Evolutionary conservation across 176 grass and related monocot species (phyloP).

Genomic region (Avena sativa): DNA sequence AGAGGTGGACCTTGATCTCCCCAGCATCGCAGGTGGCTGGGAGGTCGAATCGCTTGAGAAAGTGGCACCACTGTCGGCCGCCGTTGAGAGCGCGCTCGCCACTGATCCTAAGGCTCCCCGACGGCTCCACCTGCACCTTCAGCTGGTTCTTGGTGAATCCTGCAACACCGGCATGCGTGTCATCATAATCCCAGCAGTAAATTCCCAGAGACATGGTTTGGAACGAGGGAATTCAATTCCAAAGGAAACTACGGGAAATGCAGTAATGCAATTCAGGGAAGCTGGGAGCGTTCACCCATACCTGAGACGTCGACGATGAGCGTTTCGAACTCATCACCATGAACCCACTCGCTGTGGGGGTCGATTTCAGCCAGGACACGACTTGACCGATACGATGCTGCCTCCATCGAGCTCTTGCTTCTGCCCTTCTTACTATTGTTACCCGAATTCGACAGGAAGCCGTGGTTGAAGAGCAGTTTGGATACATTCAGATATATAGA

Average conservation of each 20-base stretch:
- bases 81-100: slow-evolving; percentile 60
- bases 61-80: slow-evolving; percentile 46
- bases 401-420: slow-evolving; percentile 43
- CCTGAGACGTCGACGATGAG: slow-evolving; percentile 61
- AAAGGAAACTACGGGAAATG: background rate
- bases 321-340: slow-evolving; percentile 49
- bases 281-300: background rate
- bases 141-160: slow-evolving; percentile 76
- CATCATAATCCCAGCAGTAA: background rate
- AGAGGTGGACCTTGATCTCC: slow-evolving; percentile 61
- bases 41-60: slow-evolving; percentile 64
- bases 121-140: slow-evolving; percentile 61
- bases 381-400: slow-evolving; percentile 12
- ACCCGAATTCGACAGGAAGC: no score
- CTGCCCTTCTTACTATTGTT: background rate
- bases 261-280: no score
- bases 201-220: background rate
- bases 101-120: slow-evolving; percentile 50
- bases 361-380: slow-evolving; percentile 50
- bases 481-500: slow-evolving; percentile 17
- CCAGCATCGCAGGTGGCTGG: slow-evolving; percentile 23
- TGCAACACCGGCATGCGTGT: slow-evolving; percentile 10
- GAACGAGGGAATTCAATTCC: background rate
- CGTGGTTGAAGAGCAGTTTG: background rate
- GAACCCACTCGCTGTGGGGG: slow-evolving; percentile 62